phyloP scores from a whole-genome alignment of 2,329 filamentous ascomycete genomes.

The Alternaria novae-zelandiae region DNA sequence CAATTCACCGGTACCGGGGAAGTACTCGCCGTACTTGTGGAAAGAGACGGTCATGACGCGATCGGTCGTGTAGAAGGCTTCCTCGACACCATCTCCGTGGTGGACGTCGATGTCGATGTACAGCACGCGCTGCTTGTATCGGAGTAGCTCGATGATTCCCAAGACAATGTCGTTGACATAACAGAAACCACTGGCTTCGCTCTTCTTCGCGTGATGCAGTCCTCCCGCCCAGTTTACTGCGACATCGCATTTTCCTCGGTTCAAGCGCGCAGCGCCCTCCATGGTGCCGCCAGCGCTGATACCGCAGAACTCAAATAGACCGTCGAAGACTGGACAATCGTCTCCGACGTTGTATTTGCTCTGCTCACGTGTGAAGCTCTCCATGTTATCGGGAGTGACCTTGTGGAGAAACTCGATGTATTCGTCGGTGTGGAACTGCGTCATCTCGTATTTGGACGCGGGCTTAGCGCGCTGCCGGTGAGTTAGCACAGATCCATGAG shows the following conservation, averaged over 20 bases:
- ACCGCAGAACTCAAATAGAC: conserved; percentile 73
- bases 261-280: conserved; percentile 73
- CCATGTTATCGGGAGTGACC: conserved; percentile 99
- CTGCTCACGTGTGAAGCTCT: conserved; percentile 88
- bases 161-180: conserved; percentile 98
- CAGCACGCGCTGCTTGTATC: conserved; percentile 81
- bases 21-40: conserved; percentile 77
- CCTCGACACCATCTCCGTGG: conserved; percentile 80
- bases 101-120: conserved; percentile 97
- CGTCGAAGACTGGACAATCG: conserved; percentile 70
- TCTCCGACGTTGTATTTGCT: conserved; percentile 75
- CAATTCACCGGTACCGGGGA: conserved; percentile 72
- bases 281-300: conserved; percentile 74
- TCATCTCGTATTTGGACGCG: conserved; percentile 74
- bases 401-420: conserved; percentile 78
- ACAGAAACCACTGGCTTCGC: conserved; percentile 94
- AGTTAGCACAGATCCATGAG: conserved; percentile 14
- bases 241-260: conserved; percentile 71
- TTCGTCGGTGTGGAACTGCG: conserved; percentile 75
- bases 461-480: conserved; percentile 49
- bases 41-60: conserved; percentile 75
- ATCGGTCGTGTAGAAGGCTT: conserved; percentile 74
- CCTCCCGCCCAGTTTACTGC: conserved; percentile 79
- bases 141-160: conserved; percentile 85
- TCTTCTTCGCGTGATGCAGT: conserved; percentile 93